Evolutionary conservation across 2,329 filamentous ascomycete genomes (phyloP), one percentile per base, ranked within the genome.

Genomic region (Neonectria magnoliae): DNA sequence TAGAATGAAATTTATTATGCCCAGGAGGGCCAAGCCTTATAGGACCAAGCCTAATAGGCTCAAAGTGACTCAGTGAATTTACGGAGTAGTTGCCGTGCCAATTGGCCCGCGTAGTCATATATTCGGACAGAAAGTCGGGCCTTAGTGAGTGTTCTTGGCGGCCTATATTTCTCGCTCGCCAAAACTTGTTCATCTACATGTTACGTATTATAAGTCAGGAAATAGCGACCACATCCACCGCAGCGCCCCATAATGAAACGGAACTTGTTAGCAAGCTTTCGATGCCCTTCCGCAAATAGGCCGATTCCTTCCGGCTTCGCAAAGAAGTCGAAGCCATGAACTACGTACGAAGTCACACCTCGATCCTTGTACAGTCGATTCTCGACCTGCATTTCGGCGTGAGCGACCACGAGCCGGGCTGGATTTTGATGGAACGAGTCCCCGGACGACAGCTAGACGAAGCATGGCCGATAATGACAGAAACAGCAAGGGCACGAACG

Each of bases 391-490:
- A 56, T 11, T 8, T 56, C 10, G 36, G 36, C 53, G 20, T 29
- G 13, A 18, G 22, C 33, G 36, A 56, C 31, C 31, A 42, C 7
- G 53, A 45, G 16, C 25, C 6, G 13, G 38, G 53, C 38, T 56
- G 22, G 53, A 56, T 56, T 29, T 20, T 56, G 22, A 56, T 56
- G 36, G 53, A 56, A 18, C 22, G 53, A 29, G 11, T 56, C 18
- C 53, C 53, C 5, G 20, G 36, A 29, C 11, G 31, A 22, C 53
- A 56, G 38, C 13, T 44, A 4, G 53, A 56, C 36, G 53, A 56
- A 44, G 53, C 53, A 29, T 56, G 53, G 53, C 38, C 53, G 7
- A 36, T 8, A 22, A 56, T 44, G 53, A 29, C 22, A 3, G 38
- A 56, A 18, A 18, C 16, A 14, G 53, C 36, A n/a, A 42, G 20